Evolutionary conservation across 73 alveolate genomes (phyloP).

Genomic region (Stentor coeruleus): DNA sequence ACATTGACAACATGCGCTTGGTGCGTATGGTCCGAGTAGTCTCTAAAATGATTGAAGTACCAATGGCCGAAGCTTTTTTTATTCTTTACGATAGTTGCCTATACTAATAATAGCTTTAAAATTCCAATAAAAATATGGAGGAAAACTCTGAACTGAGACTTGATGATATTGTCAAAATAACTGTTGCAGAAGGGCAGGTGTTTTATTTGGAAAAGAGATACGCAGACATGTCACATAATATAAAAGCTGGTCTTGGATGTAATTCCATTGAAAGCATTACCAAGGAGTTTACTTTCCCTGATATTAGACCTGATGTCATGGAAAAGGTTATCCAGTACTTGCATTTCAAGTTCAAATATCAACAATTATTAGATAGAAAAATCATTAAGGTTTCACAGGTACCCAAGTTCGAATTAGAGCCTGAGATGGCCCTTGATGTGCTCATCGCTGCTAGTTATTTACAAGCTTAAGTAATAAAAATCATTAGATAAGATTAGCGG

Average conservation of each 20-base stretch:
- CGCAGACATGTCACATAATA: neutral
- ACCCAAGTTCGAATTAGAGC: constrained; percentile 23
- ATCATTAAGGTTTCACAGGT: neutral
- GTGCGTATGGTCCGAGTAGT: constrained; percentile 21
- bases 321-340: constrained; percentile 21
- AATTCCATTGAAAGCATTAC: neutral
- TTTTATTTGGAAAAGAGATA: neutral
- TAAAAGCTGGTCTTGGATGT: neutral
- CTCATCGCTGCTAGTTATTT: constrained; percentile 20
- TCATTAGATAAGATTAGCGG: no score
- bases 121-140: neutral
- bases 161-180: neutral
- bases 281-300: constrained; percentile 14
- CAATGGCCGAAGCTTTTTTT: constrained; percentile 9
- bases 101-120: neutral
- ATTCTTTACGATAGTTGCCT: neutral
- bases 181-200: neutral
- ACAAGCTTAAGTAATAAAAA: no score
- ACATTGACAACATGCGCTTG: constrained; percentile 16
- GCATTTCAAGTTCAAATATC: constrained; percentile 3
- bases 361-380: neutral
- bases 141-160: constrained; percentile 2
- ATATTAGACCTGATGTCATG: neutral
- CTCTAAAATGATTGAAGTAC: constrained; percentile 14
- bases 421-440: constrained; percentile 12